Evolutionary conservation across 176 grass and related monocot genomes (phyloP).

Genomic region (Luzula sylvatica): DNA sequence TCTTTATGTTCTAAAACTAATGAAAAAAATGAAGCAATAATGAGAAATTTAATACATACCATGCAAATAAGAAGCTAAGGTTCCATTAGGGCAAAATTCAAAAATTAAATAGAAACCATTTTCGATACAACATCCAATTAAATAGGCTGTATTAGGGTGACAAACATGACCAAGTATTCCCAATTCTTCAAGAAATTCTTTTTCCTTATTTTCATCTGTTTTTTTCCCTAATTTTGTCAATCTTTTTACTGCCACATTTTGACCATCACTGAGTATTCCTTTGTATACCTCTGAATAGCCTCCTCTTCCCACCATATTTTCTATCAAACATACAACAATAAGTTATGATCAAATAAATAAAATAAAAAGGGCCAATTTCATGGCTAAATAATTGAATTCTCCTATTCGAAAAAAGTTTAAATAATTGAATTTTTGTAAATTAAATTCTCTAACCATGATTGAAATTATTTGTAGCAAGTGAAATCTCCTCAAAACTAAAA

Average conservation of each 20-base stretch:
- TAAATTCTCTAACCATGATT: conserved; percentile 45
- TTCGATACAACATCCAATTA: conserved; percentile 83
- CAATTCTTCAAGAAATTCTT: conserved; percentile 69
- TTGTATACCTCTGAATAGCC: conserved; percentile 91
- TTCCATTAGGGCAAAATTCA: conserved; percentile 59
- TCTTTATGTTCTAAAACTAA: too few relatives aligned
- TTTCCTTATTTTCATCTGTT: conserved; percentile 64
- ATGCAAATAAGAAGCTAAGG: conserved; percentile 59
- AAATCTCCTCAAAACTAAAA: conserved; percentile 68
- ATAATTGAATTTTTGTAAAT: background rate
- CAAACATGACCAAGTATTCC: conserved; percentile 85
- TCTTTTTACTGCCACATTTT: conserved; percentile 68
- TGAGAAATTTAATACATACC: conserved; percentile 28
- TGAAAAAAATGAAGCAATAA: background rate
- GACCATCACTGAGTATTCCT: conserved; percentile 50
- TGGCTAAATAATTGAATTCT: background rate
- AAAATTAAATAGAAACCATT: conserved; percentile 77
- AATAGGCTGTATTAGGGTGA: conserved; percentile 78
- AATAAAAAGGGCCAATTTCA: background rate
- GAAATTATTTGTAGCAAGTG: conserved; percentile 59
- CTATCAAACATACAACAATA: conserved; percentile 7
- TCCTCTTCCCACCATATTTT: conserved; percentile 77
- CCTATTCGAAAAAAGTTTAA: background rate
- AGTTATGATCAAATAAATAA: background rate
- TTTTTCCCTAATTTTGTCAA: conserved; percentile 62